These are phyloP conservation scores for Salix koriyanagi DNA, from an alignment of 345 rosid species.

Conservation along the genomic window DNA sequence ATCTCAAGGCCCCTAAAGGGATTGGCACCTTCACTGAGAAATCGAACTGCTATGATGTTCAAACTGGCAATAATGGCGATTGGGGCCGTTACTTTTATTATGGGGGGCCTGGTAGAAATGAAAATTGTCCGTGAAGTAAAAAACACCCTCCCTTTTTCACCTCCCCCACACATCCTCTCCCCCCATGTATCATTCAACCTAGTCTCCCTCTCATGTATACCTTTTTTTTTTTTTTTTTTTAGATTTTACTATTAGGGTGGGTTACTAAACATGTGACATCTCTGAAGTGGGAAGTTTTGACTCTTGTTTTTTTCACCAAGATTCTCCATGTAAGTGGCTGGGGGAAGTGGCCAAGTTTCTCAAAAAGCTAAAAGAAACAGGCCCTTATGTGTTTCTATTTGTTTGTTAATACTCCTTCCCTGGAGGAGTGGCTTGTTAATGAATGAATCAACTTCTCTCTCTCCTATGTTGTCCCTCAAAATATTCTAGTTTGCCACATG, in stretches of 20 bases:
- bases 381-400: slow-evolving; percentile 42
- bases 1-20: slow-evolving; percentile 87
- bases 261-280: slow-evolving; percentile 27
- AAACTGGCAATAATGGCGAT: slow-evolving; percentile 76
- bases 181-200: slow-evolving; percentile 50
- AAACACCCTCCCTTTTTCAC: background rate
- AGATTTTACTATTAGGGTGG: slow-evolving; percentile 31
- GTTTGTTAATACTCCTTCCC: slow-evolving; percentile 36
- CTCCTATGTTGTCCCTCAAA: background rate
- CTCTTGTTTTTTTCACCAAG: slow-evolving; percentile 13
- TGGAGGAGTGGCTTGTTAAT: slow-evolving; percentile 41
- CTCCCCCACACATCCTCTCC: background rate
- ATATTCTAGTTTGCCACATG: background rate
- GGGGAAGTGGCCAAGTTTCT: slow-evolving; percentile 39
- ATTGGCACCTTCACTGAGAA: slow-evolving; percentile 89
- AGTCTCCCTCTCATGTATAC: slow-evolving; percentile 30
- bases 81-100: slow-evolving; percentile 98
- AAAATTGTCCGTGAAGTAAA: slow-evolving; percentile 55
- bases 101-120: slow-evolving; percentile 90
- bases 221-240: slow-evolving; percentile 7
- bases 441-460: slow-evolving; percentile 19
- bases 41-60: slow-evolving; percentile 92
- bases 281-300: slow-evolving; percentile 50
- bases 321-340: slow-evolving; percentile 42
- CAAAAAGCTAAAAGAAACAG: slow-evolving; percentile 43